phyloP scores from a whole-genome alignment of 2,329 filamentous ascomycete genomes.

The Coniella lustricola region DNA sequence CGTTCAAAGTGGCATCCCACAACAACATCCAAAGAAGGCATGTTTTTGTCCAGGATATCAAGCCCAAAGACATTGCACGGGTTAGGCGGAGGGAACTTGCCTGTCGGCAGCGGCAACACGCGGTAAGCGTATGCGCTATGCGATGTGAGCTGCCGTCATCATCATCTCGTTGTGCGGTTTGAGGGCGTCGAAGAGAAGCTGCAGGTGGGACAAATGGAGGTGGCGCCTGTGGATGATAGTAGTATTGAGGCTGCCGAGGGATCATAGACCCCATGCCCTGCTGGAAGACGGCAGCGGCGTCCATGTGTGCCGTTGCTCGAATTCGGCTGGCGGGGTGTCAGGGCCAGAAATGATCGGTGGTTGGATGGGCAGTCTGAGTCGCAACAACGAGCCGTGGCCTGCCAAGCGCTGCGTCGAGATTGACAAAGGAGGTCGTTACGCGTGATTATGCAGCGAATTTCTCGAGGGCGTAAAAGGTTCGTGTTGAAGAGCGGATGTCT shows the following conservation, averaged over 20 bases:
- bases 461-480: too few relatives aligned
- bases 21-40: not conserved
- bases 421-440: too few relatives aligned
- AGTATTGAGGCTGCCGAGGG: conserved; percentile 31
- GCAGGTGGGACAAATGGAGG: conserved; percentile 19
- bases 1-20: not conserved
- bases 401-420: too few relatives aligned
- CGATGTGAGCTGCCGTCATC: conserved; percentile 51
- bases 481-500: too few relatives aligned
- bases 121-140: conserved; percentile 72
- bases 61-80: not conserved
- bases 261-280: conserved; percentile 48
- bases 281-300: conserved; percentile 52
- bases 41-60: too few relatives aligned
- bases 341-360: not conserved
- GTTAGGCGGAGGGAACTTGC: conserved; percentile 37
- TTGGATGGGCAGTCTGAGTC: not conserved
- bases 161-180: conserved; percentile 31
- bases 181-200: conserved; percentile 18
- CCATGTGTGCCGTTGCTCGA: conserved; percentile 37
- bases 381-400: not conserved
- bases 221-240: conserved; percentile 23
- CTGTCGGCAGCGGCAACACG: conserved; percentile 73
- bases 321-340: not conserved
- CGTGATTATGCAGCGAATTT: too few relatives aligned